Evolutionary conservation across 78 protist genomes (phyloP).

Genomic region (Dictyostelium intermedium): DNA sequence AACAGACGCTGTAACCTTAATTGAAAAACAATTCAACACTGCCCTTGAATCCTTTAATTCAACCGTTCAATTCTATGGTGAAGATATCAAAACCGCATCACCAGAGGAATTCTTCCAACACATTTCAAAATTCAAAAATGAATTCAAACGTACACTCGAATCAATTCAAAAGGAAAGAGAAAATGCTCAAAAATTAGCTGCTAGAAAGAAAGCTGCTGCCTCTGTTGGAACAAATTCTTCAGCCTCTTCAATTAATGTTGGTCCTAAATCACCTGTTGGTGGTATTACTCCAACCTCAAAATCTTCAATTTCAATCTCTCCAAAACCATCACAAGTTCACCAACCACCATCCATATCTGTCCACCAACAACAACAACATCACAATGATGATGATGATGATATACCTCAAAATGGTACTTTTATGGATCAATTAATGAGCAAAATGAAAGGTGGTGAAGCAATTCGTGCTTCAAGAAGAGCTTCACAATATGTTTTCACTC

Average conservation of each 20-base stretch:
- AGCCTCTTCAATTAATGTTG: neutral
- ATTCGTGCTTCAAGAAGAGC: constrained; percentile 41
- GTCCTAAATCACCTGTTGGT: neutral
- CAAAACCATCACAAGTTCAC: neutral
- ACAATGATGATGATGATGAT: constrained; percentile 29
- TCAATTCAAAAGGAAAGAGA: constrained; percentile 21
- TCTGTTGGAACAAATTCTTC: neutral
- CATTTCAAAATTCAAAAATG: constrained; percentile 31
- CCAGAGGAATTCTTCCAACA: constrained; percentile 67
- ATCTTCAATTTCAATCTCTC: neutral
- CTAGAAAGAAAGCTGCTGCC: constrained; percentile 15
- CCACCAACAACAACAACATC: neutral
- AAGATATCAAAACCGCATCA: constrained; percentile 45
- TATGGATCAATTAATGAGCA: constrained; percentile 45
- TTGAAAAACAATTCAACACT: constrained; percentile 31
- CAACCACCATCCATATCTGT: neutral
- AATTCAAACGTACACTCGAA: constrained; percentile 36
- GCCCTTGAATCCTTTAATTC: constrained; percentile 36
- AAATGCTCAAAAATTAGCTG: constrained; percentile 27
- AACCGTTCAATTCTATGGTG: constrained; percentile 18
- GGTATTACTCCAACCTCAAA: neutral
- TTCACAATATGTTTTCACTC: neutral
- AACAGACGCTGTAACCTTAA: neutral
- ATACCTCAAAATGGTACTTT: neutral
- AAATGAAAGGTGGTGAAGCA: constrained; percentile 71